A percentile compares a stretch with the other conserved stretches of the same genome.
phyloP scores from a whole-genome alignment of 2,329 filamentous ascomycete species.

The Coniochaeta prunicola region DNA sequence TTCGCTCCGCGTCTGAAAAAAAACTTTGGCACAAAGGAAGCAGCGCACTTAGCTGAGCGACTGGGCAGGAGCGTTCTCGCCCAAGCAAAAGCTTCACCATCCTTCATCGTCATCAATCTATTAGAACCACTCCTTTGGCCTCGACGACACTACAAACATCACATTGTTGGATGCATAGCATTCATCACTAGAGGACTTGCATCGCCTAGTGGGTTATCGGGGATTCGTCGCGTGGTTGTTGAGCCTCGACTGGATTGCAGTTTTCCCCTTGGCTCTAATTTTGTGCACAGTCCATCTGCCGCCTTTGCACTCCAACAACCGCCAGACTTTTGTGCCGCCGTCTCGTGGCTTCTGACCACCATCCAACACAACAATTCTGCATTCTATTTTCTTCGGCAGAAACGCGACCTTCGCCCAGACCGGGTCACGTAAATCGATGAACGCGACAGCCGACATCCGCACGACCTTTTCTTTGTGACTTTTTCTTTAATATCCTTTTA shows the following conservation, averaged over 20 bases:
- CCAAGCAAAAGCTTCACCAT: neutral
- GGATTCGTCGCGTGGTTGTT: neutral
- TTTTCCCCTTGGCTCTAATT: neutral
- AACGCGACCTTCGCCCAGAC: neutral
- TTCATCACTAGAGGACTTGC: neutral
- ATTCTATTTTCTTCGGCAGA: neutral
- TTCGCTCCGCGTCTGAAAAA: neutral
- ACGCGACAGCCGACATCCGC: neutral
- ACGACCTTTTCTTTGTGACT: neutral
- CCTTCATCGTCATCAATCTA: neutral
- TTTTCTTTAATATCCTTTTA: neutral
- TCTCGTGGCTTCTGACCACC: neutral
- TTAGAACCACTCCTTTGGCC: neutral
- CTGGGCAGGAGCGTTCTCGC: neutral
- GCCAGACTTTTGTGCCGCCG: neutral
- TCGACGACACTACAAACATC: neutral
- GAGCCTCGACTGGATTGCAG: neutral
- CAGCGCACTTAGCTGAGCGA: neutral
- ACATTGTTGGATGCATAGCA: neutral
- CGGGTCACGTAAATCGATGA: conserved; percentile 1
- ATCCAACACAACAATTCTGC: neutral
- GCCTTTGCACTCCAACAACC: conserved; percentile 1
- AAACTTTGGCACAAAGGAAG: neutral
- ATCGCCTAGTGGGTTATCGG: neutral
- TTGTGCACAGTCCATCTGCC: conserved; percentile 3